Base-by-base conservation (phyloP, 352 stramenopile species). In the Pythium rhizo-oryzae region DNA sequence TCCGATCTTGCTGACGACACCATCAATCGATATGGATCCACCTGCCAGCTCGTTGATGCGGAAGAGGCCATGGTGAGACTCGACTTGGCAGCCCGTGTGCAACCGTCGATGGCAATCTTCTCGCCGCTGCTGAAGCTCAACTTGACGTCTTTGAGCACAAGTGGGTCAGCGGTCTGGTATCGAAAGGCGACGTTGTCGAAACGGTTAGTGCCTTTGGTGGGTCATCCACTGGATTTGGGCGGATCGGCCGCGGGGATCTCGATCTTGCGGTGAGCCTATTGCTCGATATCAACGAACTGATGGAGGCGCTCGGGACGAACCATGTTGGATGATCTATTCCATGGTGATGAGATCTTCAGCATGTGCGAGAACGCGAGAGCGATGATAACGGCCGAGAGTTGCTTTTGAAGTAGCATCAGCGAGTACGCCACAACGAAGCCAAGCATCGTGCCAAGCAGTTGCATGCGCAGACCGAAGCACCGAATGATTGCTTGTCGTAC, bases 31-130 rank as follows among this genome's bases (percentile, higher is more conserved):
- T 47, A 99, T 97, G 0, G 69, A 74, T n/a, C 97, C 97, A 18
- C 71, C 75, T 54, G 88, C 87, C 30, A 98, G 66, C 63, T 98
- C 93, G 24, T 97, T 87, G 28, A 99, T 78, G 21, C 97, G 88
- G 70, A 99, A 97, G n/a, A 99, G 77, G 93, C 92, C 58, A 93
- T 83, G 8, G 89, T 89, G 9, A 99, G 69, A 55, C 84, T 89
- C 35, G 76, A 91, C 71, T 98, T 96, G 62, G 91, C 92, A 8
- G 80, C 79, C 18, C 91, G 90, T 1, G 93, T 96, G 59, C 90
- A 71, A 24, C 95, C 96, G 0, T 98, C 89, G 18, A 99, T 87
- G 24, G 92, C 96, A 68, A 96, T 78, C 58, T 94, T 92, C 54
- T 82, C 72, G 4, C 90, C 86, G 5, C 75, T 55, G 7, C 69